A percentile compares a stretch with the other conserved stretches of the same genome.
Evolutionary conservation across 352 stramenopile species (phyloP).

Genomic region (Globisporangium irregulare): DNA sequence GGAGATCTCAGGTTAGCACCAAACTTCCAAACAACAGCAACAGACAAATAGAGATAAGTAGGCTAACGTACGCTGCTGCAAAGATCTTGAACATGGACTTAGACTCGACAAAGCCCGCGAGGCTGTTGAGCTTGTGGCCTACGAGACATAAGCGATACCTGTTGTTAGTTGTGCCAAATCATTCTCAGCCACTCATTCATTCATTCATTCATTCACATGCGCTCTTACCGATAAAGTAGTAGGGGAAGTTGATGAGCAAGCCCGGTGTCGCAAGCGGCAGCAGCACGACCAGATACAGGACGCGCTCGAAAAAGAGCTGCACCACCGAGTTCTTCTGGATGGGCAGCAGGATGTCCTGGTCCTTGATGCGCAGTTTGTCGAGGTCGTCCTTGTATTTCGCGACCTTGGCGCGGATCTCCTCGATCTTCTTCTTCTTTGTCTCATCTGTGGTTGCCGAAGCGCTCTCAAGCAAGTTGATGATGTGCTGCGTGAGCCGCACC

Average conservation of each 20-base stretch:
- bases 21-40: slow-evolving; percentile 5
- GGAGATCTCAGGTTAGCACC: slow-evolving; percentile 12
- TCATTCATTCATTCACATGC: not conserved
- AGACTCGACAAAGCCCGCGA: slow-evolving; percentile 67
- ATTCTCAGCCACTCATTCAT: not conserved
- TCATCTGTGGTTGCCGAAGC: slow-evolving; percentile 25
- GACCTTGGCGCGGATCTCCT: slow-evolving; percentile 46
- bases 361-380: slow-evolving; percentile 57
- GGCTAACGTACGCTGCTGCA: slow-evolving; percentile 42
- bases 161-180: not conserved
- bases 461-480: slow-evolving; percentile 72
- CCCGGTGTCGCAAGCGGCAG: slow-evolving; percentile 63
- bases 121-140: slow-evolving; percentile 69
- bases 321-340: slow-evolving; percentile 51
- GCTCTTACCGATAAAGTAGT: slow-evolving; percentile 73
- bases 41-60: not conserved
- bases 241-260: slow-evolving; percentile 69
- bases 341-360: slow-evolving; percentile 59
- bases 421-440: slow-evolving; percentile 33
- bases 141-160: not conserved
- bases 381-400: slow-evolving; percentile 57
- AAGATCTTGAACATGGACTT: slow-evolving; percentile 85
- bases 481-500: slow-evolving; percentile 71
- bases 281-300: slow-evolving; percentile 65
- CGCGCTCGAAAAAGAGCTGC: slow-evolving; percentile 61